phyloP scores from a whole-genome alignment of 768 basidiomycete species.

The Termitomyces sp. region DNA sequence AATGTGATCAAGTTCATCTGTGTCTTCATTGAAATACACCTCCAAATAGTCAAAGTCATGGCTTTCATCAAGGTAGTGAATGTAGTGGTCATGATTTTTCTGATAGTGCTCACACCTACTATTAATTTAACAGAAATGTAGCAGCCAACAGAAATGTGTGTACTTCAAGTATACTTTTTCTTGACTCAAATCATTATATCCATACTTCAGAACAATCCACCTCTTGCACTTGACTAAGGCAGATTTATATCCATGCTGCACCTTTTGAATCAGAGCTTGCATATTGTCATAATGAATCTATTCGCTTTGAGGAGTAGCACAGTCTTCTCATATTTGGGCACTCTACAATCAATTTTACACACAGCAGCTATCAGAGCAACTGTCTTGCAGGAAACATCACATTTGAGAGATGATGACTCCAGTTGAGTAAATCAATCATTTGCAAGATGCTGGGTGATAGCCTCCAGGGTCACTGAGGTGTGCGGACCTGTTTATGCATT shows the following conservation, averaged over 20 bases:
- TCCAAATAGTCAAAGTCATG: conserved; percentile 18
- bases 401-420: background rate
- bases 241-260: background rate
- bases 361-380: background rate
- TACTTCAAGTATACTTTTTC: background rate
- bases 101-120: conserved; percentile 7
- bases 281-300: background rate
- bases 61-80: background rate
- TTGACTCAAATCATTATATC: background rate
- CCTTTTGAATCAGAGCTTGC: background rate
- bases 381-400: background rate
- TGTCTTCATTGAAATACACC: conserved; percentile 6
- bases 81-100: background rate
- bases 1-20: conserved; percentile 17
- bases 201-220: background rate
- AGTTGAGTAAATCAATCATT: background rate
- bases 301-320: background rate
- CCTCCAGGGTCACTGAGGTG: background rate
- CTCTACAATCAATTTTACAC: background rate
- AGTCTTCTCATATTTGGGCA: background rate
- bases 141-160: too few species aligned
- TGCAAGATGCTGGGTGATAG: background rate
- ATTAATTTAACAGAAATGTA: background rate
- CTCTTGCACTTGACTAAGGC: background rate
- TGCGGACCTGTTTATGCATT: conserved; percentile 3